Conservation (phyloP, 805 yeast genomes). For the Suhomyces vadensis region DNA sequence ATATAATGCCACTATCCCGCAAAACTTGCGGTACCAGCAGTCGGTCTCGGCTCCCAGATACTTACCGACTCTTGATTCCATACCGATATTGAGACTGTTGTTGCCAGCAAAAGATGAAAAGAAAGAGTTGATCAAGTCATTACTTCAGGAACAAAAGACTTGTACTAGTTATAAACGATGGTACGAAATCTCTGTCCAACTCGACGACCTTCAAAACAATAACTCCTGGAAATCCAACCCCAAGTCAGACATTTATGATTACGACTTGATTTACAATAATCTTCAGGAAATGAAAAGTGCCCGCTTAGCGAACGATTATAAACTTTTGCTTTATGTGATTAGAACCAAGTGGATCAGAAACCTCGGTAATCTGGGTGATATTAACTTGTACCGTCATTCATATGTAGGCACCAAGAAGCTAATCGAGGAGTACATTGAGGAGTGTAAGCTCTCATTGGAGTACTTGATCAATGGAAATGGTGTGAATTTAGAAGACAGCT, state of each 20-base stretch:
- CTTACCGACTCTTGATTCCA: neutral
- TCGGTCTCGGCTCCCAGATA: neutral
- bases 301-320: constrained; percentile 56
- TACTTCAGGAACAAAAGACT: constrained; percentile 31
- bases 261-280: constrained; percentile 53
- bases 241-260: constrained; percentile 73
- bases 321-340: constrained; percentile 66
- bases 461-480: constrained; percentile 39
- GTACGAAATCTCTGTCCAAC: constrained; percentile 59
- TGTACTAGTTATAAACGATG: constrained; percentile 59
- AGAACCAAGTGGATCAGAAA: constrained; percentile 86
- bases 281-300: constrained; percentile 60
- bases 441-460: constrained; percentile 57
- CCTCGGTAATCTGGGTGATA: constrained; percentile 83
- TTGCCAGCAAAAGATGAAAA: constrained; percentile 25
- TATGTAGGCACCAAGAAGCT: constrained; percentile 82
- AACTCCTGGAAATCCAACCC: constrained; percentile 70
- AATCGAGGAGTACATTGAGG: constrained; percentile 80
- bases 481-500: constrained; percentile 59
- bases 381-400: constrained; percentile 71
- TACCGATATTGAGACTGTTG: constrained; percentile 21
- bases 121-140: constrained; percentile 19
- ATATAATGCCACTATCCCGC: neutral
- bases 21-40: neutral
- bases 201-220: constrained; percentile 66